Evolutionary conservation across 306 rosid species (phyloP).

Genomic region (Lathyrus tuberosus): DNA sequence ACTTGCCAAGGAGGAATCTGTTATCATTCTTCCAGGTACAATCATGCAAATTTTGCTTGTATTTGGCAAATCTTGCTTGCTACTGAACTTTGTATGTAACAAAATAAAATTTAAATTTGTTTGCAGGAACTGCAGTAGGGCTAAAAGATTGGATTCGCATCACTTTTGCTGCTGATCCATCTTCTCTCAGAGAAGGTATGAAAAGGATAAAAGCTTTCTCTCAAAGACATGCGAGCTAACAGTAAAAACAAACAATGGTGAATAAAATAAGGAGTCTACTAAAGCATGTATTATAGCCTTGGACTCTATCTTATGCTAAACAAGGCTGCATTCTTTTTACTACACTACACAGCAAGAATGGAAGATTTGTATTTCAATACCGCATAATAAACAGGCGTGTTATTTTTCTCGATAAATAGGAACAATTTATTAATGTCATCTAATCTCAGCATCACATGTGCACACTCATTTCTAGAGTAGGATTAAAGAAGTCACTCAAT

Average conservation of each 20-base stretch:
- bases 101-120: not conserved
- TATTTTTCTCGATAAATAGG: not conserved
- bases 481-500: not conserved
- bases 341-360: not conserved
- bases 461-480: not conserved
- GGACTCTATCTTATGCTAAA: not conserved
- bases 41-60: not conserved
- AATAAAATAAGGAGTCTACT: constrained; percentile 4
- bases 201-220: constrained; percentile 47
- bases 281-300: not conserved
- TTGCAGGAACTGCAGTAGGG: constrained; percentile 59
- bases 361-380: constrained; percentile 30
- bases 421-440: not conserved
- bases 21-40: constrained; percentile 96
- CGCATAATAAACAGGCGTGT: not conserved
- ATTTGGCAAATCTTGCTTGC: not conserved
- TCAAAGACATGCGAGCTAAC: constrained; percentile 48
- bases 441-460: not conserved
- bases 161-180: constrained; percentile 55
- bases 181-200: constrained; percentile 51
- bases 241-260: constrained; percentile 10
- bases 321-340: not conserved
- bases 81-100: not conserved
- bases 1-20: constrained; percentile 92
- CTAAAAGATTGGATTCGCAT: constrained; percentile 60